A percentile compares a stretch with the other conserved stretches of the same genome.
Conservation (phyloP, 768 basidiomycete species). For the Cyathus striatus region DNA sequence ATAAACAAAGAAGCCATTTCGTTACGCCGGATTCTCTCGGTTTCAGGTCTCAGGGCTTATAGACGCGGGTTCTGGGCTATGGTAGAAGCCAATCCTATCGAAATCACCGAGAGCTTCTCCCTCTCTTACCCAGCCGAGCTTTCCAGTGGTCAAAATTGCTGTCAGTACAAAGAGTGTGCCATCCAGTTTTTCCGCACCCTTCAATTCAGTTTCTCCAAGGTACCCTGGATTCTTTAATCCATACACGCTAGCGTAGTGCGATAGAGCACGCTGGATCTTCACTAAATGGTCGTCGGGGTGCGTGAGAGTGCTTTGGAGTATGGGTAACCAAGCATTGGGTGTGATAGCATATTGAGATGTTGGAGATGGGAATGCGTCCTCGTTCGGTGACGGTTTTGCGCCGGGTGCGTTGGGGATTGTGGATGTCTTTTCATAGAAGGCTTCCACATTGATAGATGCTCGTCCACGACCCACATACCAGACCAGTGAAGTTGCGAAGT, state of each 20-base stretch:
- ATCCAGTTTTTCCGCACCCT: slow-evolving; percentile 43
- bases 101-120: slow-evolving; percentile 2
- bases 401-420: slow-evolving; percentile 10
- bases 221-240: slow-evolving; percentile 27
- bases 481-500: slow-evolving; percentile 41
- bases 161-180: slow-evolving; percentile 54
- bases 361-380: slow-evolving; percentile 13
- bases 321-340: slow-evolving; percentile 54
- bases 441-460: slow-evolving; percentile 36
- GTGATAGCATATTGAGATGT: slow-evolving; percentile 27
- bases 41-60: no score
- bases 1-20: no score
- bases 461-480: slow-evolving; percentile 55
- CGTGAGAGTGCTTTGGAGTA: slow-evolving; percentile 45
- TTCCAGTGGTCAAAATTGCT: slow-evolving; percentile 42
- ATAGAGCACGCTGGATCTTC: slow-evolving; percentile 49
- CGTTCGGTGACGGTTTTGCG: slow-evolving; percentile 15
- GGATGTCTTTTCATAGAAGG: slow-evolving; percentile 34
- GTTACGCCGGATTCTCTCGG: no score
- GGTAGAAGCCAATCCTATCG: background rate
- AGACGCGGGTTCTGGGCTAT: background rate
- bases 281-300: slow-evolving; percentile 51
- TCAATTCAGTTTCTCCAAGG: slow-evolving; percentile 14
- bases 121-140: slow-evolving; percentile 23
- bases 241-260: slow-evolving; percentile 42